Base-by-base conservation (phyloP, 148 eudicot species). In the Oxyria digyna region DNA sequence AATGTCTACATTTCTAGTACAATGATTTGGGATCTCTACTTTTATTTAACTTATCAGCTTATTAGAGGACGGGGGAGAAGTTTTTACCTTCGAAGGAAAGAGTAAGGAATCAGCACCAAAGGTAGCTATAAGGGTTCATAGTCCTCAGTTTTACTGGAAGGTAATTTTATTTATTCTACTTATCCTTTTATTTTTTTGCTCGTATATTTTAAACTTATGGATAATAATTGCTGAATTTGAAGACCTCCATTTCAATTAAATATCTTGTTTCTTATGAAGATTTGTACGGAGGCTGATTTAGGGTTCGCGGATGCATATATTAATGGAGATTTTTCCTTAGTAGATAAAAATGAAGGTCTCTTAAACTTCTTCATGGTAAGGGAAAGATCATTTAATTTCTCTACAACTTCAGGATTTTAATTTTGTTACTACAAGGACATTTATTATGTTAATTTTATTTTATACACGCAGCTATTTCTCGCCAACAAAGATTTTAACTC, bases 241-340 rank as follows among this genome's bases (percentile, higher is more conserved):
- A 41, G 12, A 1, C 0, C 4, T 1, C 3, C n/a, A 13, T 14
- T 43, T 8, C 27, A 66, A 66, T 32, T 12, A 15, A n/a, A 21
- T 55, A 12, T 21, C 11, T 6, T 49, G 26, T 12, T 1, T 49
- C 26, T 49, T 20, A 37, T 71, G 46, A 46, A 94, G 98, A 87
- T 94, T 48, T 91, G 87, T 33, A 88, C 79, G 69, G 81, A 91
- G 73, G 91, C 96, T 69, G 99, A 91, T 71, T 82, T 94, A 77
- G 99, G 99, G 76, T 86, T 94, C 69, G 99, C 99, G 52, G 99
- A 94, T 85, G 96, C 99, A 45, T 90, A 85, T 71, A 88, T 94
- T 32, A 85, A 88, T 74, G 91, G 97, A 12, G 97, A 94, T 72
- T 86, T 90, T 74, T 88, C 99, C 24, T 79, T 85, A 50, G 93